Evolutionary conservation across 2,329 filamentous ascomycete species (phyloP).

Genomic region (Diaporthe sp.): DNA sequence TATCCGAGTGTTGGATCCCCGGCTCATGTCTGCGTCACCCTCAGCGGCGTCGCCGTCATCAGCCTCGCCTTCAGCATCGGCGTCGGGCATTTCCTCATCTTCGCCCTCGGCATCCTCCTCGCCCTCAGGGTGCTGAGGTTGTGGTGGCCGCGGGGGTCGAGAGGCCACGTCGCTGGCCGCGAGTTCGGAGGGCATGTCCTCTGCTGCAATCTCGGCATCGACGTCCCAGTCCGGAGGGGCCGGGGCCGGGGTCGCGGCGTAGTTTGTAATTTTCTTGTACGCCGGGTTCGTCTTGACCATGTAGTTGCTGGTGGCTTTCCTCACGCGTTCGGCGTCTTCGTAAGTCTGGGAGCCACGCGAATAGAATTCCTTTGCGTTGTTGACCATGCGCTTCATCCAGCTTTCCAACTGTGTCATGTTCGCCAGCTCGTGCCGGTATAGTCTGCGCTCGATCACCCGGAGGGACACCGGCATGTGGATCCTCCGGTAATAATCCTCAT

Average conservation of each 20-base stretch:
- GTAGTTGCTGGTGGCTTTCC: constrained; percentile 88
- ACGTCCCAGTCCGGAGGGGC: constrained; percentile 68
- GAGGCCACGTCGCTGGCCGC: constrained; percentile 28
- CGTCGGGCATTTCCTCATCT: constrained; percentile 47
- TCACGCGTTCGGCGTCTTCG: constrained; percentile 87
- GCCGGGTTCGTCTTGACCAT: constrained; percentile 91
- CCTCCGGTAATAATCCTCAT: constrained; percentile 83
- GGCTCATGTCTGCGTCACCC: constrained; percentile 47
- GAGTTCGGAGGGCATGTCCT: constrained; percentile 36
- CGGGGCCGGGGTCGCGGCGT: constrained; percentile 81
- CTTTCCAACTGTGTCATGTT: constrained; percentile 83
- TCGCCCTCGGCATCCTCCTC: constrained; percentile 46
- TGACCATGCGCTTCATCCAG: constrained; percentile 89
- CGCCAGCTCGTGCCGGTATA: constrained; percentile 77
- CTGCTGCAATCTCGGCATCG: constrained; percentile 35
- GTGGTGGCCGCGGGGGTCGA: constrained; percentile 28
- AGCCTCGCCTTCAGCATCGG: constrained; percentile 50
- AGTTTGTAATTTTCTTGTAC: constrained; percentile 76
- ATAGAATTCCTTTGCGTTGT: constrained; percentile 89
- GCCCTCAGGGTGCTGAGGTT: constrained; percentile 29
- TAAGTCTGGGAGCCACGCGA: constrained; percentile 79
- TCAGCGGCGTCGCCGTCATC: constrained; percentile 47
- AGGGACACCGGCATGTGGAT: constrained; percentile 86
- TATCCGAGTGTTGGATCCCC: constrained; percentile 40
- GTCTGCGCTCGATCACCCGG: constrained; percentile 80